phyloP scores from a whole-genome alignment of 257 asterid species.

The Solanum lignicaule region DNA sequence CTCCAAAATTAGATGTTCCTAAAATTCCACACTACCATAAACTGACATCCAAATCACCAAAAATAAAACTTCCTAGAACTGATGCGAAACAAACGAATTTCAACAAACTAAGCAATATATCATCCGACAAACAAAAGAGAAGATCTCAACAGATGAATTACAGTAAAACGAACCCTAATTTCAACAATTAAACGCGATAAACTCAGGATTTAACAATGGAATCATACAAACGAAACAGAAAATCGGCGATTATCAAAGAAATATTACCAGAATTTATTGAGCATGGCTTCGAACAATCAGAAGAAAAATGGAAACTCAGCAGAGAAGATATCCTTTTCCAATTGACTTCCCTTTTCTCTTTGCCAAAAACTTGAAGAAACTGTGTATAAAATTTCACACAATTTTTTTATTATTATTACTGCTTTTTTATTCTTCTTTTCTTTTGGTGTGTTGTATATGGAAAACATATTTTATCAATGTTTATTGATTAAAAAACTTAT shows the following conservation, averaged over 20 bases:
- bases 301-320: neutral
- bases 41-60: neutral
- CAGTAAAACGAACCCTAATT: neutral
- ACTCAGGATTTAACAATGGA: neutral
- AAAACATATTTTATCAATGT: neutral
- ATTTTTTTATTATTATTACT: neutral
- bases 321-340: neutral
- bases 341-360: neutral
- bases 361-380: neutral
- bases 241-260: neutral
- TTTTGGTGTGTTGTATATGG: neutral
- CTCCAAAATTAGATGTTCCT: neutral
- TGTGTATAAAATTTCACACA: neutral
- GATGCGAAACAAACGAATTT: neutral
- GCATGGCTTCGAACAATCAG: neutral
- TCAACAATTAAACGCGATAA: neutral
- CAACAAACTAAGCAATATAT: neutral
- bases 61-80: neutral
- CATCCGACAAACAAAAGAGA: neutral
- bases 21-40: neutral
- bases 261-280: neutral
- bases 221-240: neutral
- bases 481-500: no score
- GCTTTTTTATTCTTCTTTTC: neutral
- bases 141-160: neutral